Evolutionary conservation across 345 rosid species (phyloP).

Genomic region (Cochlearia excelsa): DNA sequence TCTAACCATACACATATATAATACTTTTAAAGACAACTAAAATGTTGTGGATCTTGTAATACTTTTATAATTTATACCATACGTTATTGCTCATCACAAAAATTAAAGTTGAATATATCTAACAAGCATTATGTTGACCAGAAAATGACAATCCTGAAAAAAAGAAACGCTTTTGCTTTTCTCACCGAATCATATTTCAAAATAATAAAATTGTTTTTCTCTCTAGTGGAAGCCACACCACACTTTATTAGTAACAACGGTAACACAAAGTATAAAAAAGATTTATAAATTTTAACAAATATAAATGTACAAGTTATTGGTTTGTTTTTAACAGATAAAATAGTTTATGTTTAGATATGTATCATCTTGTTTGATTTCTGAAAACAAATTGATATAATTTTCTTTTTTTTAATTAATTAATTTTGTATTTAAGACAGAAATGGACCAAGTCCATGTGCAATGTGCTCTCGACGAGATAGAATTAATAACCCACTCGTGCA

Average conservation of each 20-base stretch:
- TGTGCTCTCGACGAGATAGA: conserved; percentile 23
- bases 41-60: conserved; percentile 19
- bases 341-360: too few species aligned
- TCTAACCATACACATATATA: conserved; percentile 10
- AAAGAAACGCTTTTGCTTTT: conserved; percentile 27
- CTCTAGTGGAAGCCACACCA: too few species aligned
- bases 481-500: conserved; percentile 25
- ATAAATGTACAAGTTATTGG: too few species aligned
- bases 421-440: conserved; percentile 11
- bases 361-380: conserved; percentile 5
- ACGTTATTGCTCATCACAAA: conserved; percentile 23
- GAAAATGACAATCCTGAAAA: conserved; percentile 26
- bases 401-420: not conserved
- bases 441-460: conserved; percentile 34
- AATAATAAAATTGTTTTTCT: too few species aligned
- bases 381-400: not conserved
- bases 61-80: conserved; percentile 6
- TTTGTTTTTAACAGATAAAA: too few species aligned
- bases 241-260: too few species aligned
- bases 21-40: conserved; percentile 13
- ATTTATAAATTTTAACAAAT: too few species aligned
- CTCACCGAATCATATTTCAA: conserved; percentile 21
- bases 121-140: conserved; percentile 17
- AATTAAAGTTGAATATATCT: not conserved
- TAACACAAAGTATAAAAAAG: too few species aligned